Evolutionary conservation across 2,329 filamentous ascomycete genomes (phyloP), one percentile per base, ranked within the genome.

Genomic region (Trichoderma citrinoviride): DNA sequence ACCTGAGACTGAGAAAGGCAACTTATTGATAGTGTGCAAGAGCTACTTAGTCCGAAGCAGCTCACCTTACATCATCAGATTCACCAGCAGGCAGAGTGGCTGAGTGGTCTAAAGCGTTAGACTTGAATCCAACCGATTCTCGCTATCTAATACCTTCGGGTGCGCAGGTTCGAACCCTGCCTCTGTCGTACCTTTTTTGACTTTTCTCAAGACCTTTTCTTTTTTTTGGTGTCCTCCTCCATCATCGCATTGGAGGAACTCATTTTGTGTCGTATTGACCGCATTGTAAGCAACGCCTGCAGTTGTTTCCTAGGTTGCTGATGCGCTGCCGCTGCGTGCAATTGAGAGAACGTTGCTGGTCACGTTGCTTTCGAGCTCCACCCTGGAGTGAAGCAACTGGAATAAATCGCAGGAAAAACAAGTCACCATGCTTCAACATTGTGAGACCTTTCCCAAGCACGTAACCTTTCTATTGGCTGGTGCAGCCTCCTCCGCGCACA

Each of bases 21-120:
- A n/a, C n/a, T n/a, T n/a, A n/a, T n/a, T n/a, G n/a, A 10, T 27
- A 1, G 0, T 1, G 1, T 0, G 40, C 14, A 5, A 15, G 3
- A 10, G 1, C 14, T 57, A 57, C 54, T 46, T 57, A 46, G 25
- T 12, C 1, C 1, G 1, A 23, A 6, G 15, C 46, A 46, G 19
- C 23, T 10, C 3, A 3, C n/a, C 7, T 17, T 6, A 19, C 33
- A 12, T 4, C 5, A 52, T 33, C 43, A 21, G 17, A 37, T 14
- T 37, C 33, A 37, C 33, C 57, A 21, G 21, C 29, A 15, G 61
- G 61, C 61, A 64, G 61, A 64, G 61, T 64, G 61, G 61, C 61
- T 64, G 61, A 64, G 61, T 64, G 61, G 61, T 64, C 61, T 64
- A 64, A 64, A 64, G 61, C 61, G 61, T 64, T 64, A 56, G 61